Percentiles rank a stretch among this genome's conserved stretches.
Conservation (phyloP, 139 green algal genomes). For the Chlamydomonas applanata region DNA sequence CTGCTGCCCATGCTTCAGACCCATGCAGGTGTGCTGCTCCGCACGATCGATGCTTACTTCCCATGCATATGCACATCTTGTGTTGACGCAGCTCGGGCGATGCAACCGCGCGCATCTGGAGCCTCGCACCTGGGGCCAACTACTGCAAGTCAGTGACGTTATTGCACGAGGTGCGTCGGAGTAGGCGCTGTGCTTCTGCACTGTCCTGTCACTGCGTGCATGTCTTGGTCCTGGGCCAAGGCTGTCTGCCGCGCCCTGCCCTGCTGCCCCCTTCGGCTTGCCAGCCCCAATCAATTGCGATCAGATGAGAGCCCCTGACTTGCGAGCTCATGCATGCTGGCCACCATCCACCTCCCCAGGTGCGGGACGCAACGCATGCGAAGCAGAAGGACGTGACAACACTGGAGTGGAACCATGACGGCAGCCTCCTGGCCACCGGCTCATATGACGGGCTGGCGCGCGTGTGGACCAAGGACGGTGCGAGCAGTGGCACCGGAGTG, state of each 20-base stretch:
- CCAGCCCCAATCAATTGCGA: background rate
- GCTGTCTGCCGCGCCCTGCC: too few species aligned
- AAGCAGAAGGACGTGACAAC: conserved; percentile 83
- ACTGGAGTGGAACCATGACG: conserved; percentile 88
- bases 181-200: conserved; percentile 4
- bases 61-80: background rate
- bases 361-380: background rate
- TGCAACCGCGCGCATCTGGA: conserved; percentile 83
- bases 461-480: conserved; percentile 83
- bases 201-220: background rate
- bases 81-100: conserved; percentile 66
- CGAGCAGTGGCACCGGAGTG: background rate
- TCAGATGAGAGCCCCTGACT: too few species aligned
- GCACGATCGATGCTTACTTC: too few species aligned
- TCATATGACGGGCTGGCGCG: conserved; percentile 83
- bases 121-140: conserved; percentile 39
- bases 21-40: too few species aligned
- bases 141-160: conserved; percentile 18
- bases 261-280: too few species aligned
- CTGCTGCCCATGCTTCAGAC: background rate
- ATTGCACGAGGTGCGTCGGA: background rate
- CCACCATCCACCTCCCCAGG: too few species aligned
- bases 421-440: conserved; percentile 81
- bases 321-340: too few species aligned
- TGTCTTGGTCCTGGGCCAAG: background rate